Conservation (phyloP, 352 stramenopile species). For the Phytophthora pisi region DNA sequence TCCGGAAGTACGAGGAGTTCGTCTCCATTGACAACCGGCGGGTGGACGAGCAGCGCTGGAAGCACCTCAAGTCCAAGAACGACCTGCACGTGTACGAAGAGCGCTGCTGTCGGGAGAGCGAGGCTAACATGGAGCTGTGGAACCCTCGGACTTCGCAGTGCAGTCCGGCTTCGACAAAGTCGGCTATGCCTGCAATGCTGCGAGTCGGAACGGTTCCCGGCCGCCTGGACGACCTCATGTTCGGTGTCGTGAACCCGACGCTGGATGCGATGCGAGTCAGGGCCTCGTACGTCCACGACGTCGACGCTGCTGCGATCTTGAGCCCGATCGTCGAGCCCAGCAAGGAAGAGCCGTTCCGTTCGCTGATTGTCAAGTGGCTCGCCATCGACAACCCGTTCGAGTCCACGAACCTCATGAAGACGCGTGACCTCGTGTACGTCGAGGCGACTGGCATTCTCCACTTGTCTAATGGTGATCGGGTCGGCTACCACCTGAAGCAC, state of each 20-base stretch:
- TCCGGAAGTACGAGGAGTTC: slow-evolving; percentile 50
- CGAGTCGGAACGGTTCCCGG: slow-evolving; percentile 26
- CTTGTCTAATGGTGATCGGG: slow-evolving; percentile 25
- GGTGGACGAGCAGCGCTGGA: slow-evolving; percentile 46
- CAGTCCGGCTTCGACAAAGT: not conserved
- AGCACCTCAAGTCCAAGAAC: slow-evolving; percentile 46
- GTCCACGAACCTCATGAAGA: slow-evolving; percentile 33
- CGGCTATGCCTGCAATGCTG: slow-evolving; percentile 24
- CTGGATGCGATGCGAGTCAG: slow-evolving; percentile 39
- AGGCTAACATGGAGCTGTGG: not conserved
- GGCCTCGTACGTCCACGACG: slow-evolving; percentile 38
- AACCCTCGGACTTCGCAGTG: not conserved
- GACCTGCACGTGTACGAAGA: slow-evolving; percentile 52
- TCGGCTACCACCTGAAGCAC: slow-evolving; percentile 31
- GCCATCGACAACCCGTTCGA: slow-evolving; percentile 35
- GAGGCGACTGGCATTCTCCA: slow-evolving; percentile 27
- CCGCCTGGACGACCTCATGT: slow-evolving; percentile 41
- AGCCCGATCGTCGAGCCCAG: slow-evolving; percentile 32
- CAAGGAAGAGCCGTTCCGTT: slow-evolving; percentile 26
- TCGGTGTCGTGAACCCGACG: slow-evolving; percentile 35
- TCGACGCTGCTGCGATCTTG: slow-evolving; percentile 31
- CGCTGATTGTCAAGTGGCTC: slow-evolving; percentile 42
- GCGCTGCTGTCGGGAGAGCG: slow-evolving; percentile 1
- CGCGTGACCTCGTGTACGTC: slow-evolving; percentile 49
- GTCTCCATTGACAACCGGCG: slow-evolving; percentile 27